A percentile compares a stretch with the other conserved stretches of the same genome.
phyloP scores from a whole-genome alignment of 768 basidiomycete genomes.

The Termitomyces sp. region DNA sequence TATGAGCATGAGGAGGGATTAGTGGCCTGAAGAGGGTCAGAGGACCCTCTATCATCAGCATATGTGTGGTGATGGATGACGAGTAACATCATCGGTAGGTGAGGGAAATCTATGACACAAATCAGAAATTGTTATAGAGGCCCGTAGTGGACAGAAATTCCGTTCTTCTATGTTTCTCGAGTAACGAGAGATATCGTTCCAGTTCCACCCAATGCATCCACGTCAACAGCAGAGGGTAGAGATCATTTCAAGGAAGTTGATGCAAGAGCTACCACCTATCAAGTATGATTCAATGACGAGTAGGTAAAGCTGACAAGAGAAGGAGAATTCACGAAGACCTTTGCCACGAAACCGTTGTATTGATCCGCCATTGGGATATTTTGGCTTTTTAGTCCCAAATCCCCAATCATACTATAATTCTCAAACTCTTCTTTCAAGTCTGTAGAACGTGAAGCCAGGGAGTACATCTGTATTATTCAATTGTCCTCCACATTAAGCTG shows the following conservation, averaged over 20 bases:
- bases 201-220: slow-evolving; percentile 47
- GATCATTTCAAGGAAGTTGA: slow-evolving; percentile 36
- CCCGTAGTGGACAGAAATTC: slow-evolving; percentile 15
- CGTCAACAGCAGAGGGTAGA: slow-evolving; percentile 23
- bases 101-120: slow-evolving; percentile 18
- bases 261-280: slow-evolving; percentile 35
- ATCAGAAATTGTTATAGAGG: neutral
- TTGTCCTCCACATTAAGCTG: slow-evolving; percentile 22
- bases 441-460: neutral
- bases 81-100: slow-evolving; percentile 19
- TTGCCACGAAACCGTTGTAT: slow-evolving; percentile 25
- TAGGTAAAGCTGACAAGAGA: no score
- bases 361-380: slow-evolving; percentile 18
- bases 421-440: neutral
- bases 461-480: slow-evolving; percentile 24
- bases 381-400: slow-evolving; percentile 24
- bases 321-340: slow-evolving; percentile 20
- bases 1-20: slow-evolving; percentile 20
- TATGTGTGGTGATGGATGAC: slow-evolving; percentile 22
- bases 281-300: neutral
- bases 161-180: slow-evolving; percentile 29
- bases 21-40: slow-evolving; percentile 23
- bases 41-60: slow-evolving; percentile 17
- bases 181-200: slow-evolving; percentile 34
- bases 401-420: slow-evolving; percentile 29